A percentile compares a stretch with the other conserved stretches of the same genome.
phyloP scores from a whole-genome alignment of 805 yeast species.

The Cyberlindnera galapagoensis region DNA sequence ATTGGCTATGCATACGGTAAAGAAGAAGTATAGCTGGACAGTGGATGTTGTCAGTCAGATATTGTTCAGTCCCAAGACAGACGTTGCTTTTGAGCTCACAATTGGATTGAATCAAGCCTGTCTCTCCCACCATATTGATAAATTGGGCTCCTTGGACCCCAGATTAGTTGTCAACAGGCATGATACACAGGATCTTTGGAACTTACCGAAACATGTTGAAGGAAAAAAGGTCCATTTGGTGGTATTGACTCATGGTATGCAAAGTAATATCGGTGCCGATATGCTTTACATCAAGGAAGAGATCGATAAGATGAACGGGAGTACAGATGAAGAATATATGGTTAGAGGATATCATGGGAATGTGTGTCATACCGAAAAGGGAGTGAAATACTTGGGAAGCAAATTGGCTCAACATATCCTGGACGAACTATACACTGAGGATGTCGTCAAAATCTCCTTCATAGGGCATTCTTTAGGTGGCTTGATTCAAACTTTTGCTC shows the following conservation, averaged over 20 bases:
- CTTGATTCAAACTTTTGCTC: conserved; percentile 66
- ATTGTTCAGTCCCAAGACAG: conserved; percentile 55
- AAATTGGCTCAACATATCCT: conserved; percentile 62
- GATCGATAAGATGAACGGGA: conserved; percentile 38
- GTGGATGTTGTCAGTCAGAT: conserved; percentile 70
- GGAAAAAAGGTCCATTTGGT: conserved; percentile 56
- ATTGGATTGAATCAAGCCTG: conserved; percentile 37
- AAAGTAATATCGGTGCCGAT: conserved; percentile 71
- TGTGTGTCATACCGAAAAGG: conserved; percentile 74
- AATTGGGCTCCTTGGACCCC: conserved; percentile 26
- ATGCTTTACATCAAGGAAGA: conserved; percentile 68
- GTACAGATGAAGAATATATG: conserved; percentile 44
- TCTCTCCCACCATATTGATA: conserved; percentile 20
- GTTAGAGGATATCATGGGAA: conserved; percentile 67
- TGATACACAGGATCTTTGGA: conserved; percentile 68
- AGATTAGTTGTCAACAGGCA: conserved; percentile 42
- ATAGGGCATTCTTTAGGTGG: conserved; percentile 82
- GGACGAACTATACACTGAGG: conserved; percentile 37
- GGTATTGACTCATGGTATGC: conserved; percentile 69
- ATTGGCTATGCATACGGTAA: conserved; percentile 57
- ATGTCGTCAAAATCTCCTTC: conserved; percentile 54
- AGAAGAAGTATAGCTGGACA: conserved; percentile 55
- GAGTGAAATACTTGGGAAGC: conserved; percentile 67
- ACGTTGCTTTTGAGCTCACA: conserved; percentile 54
- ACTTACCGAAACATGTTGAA: conserved; percentile 41